phyloP scores from a whole-genome alignment of 139 green algal species.

The Chlorella sp. region DNA sequence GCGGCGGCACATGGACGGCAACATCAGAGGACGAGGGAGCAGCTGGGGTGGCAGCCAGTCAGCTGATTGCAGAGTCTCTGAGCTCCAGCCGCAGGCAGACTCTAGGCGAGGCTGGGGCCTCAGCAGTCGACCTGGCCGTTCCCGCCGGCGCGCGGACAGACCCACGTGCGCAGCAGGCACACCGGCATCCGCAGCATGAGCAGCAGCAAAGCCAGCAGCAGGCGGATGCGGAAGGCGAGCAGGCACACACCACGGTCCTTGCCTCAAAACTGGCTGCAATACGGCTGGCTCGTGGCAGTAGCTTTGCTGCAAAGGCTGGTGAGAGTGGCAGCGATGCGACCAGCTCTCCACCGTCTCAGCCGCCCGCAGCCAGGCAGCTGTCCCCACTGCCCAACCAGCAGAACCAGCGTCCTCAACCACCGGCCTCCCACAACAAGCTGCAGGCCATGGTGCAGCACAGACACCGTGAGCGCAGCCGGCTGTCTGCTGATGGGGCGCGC shows the following conservation, averaged over 20 bases:
- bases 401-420: background rate
- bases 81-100: background rate
- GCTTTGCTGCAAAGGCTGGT: background rate
- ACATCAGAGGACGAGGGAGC: background rate
- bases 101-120: too few species aligned
- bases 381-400: background rate
- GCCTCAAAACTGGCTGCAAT: background rate
- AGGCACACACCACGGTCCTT: background rate
- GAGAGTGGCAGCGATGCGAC: background rate
- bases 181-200: background rate
- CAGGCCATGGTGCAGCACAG: background rate
- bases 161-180: background rate
- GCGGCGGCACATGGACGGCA: background rate
- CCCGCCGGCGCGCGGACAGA: too few species aligned
- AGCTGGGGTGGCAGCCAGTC: background rate
- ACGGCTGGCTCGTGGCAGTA: background rate
- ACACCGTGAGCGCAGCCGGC: slow-evolving; percentile 19
- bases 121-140: too few species aligned
- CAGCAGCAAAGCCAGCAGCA: background rate
- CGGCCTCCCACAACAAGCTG: background rate
- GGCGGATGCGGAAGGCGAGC: background rate
- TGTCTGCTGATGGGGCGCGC: background rate
- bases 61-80: background rate
- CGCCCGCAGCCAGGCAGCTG: background rate
- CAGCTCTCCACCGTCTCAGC: background rate